phyloP scores from a whole-genome alignment of 176 grass and related monocot genomes.

The Saccharum spontaneum region DNA sequence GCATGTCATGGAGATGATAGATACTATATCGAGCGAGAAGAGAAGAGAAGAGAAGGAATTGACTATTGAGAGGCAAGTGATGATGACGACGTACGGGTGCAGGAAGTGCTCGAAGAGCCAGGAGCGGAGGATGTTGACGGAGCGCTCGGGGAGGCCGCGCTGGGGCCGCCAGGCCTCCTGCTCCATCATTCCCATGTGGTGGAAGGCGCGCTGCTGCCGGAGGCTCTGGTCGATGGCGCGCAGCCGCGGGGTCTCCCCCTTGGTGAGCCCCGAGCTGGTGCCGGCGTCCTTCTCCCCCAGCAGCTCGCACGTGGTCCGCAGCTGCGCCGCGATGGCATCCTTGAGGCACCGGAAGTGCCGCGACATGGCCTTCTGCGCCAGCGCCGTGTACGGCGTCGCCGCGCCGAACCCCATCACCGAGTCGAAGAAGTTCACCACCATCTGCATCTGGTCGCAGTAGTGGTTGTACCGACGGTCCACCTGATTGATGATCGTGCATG shows the following conservation, averaged over 20 bases:
- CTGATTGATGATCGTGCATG: background rate
- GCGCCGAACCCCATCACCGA: conserved; percentile 97
- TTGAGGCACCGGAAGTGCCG: conserved; percentile 99
- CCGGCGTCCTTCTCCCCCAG: conserved; percentile 89
- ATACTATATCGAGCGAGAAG: background rate
- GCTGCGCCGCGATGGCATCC: conserved; percentile 76
- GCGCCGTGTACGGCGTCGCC: conserved; percentile 93
- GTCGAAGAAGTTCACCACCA: conserved; percentile 99
- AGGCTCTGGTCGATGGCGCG: conserved; percentile 87
- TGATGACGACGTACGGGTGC: conserved; percentile 65
- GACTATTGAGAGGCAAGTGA: background rate
- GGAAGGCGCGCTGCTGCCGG: conserved; percentile 94
- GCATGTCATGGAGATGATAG: too few species aligned
- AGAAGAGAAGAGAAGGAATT: background rate
- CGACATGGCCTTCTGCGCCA: conserved; percentile 99
- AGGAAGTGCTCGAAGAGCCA: conserved; percentile 99
- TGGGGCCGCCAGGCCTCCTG: conserved; percentile 97
- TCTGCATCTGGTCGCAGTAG: conserved; percentile 99
- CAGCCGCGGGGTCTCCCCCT: conserved; percentile 92
- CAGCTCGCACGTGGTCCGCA: conserved; percentile 71
- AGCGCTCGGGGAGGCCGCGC: conserved; percentile 94
- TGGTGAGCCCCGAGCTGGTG: conserved; percentile 74
- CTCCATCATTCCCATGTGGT: conserved; percentile 99
- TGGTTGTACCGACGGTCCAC: conserved; percentile 99
- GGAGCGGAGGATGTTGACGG: conserved; percentile 69